phyloP scores from a whole-genome alignment of 1,284 basidiomycete species.

The Cryptococcus amylolentus region DNA sequence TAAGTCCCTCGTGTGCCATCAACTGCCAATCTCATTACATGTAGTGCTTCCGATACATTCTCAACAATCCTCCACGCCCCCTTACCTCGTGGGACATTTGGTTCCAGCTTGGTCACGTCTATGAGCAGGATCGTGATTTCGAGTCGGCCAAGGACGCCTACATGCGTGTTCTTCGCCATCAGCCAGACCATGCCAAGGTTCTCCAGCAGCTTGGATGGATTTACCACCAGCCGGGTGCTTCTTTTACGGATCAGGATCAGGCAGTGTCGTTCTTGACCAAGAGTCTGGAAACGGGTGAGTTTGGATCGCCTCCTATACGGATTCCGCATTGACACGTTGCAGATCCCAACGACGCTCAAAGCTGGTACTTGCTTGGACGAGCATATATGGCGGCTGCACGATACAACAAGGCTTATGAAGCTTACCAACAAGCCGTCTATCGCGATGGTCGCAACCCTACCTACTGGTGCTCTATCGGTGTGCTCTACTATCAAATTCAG shows the following conservation, averaged over 20 bases:
- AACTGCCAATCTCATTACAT: neutral
- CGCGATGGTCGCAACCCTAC: conserved; percentile 97
- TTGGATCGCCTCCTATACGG: neutral
- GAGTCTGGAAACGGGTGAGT: conserved; percentile 82
- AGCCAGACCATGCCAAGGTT: conserved; percentile 92
- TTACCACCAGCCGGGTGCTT: conserved; percentile 89
- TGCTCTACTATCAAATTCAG: conserved; percentile 99
- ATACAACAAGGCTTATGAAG: conserved; percentile 99
- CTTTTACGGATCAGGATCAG: conserved; percentile 91
- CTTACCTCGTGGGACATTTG: conserved; percentile 97
- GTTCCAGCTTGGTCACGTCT: conserved; percentile 99
- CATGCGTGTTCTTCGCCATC: conserved; percentile 90
- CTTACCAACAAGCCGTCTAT: conserved; percentile 98
- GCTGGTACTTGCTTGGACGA: conserved; percentile 96
- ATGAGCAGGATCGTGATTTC: conserved; percentile 70
- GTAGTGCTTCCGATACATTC: conserved; percentile 88
- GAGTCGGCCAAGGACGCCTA: conserved; percentile 89
- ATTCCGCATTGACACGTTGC: conserved; percentile 1
- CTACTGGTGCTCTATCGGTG: conserved; percentile 99
- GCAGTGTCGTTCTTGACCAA: conserved; percentile 93
- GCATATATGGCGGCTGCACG: conserved; percentile 99
- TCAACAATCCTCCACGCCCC: conserved; percentile 90
- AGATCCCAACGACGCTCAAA: conserved; percentile 95
- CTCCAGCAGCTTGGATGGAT: conserved; percentile 97
- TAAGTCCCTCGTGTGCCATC: conserved; percentile 37